Percentiles rank a stretch among this genome's conserved stretches.
These are phyloP conservation scores for Abrus pulchellus DNA, from an alignment of 306 rosid species.

Conservation along the genomic window DNA sequence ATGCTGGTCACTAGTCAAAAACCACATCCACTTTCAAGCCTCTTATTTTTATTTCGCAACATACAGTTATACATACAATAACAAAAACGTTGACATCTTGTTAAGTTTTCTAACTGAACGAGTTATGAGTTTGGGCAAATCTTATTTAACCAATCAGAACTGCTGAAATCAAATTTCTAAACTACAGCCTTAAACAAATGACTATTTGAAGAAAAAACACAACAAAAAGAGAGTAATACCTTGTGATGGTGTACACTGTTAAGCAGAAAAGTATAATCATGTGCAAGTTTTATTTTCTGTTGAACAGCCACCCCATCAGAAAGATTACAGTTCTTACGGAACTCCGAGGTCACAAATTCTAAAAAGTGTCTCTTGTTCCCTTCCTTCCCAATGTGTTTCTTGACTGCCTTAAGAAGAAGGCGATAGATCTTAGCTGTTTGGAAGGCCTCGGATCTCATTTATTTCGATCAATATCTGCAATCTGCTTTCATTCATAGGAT, in stretches of 20 bases:
- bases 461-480: constrained; percentile 38
- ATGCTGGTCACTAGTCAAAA: constrained; percentile 8
- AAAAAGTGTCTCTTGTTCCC: constrained; percentile 69
- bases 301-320: constrained; percentile 62
- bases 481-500: constrained; percentile 50
- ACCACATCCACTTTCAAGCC: constrained; percentile 12
- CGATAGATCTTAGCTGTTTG: constrained; percentile 77
- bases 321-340: constrained; percentile 56
- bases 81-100: constrained; percentile 35
- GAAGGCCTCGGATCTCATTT: constrained; percentile 70
- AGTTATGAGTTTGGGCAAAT: not conserved
- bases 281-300: constrained; percentile 81
- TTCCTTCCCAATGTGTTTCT: constrained; percentile 75
- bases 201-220: constrained; percentile 2
- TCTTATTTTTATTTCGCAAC: constrained; percentile 23
- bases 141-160: constrained; percentile 29
- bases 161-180: constrained; percentile 5
- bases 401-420: constrained; percentile 77
- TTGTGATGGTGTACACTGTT: constrained; percentile 88
- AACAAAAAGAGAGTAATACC: constrained; percentile 56
- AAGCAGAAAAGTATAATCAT: constrained; percentile 73
- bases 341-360: constrained; percentile 70
- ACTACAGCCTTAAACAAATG: not conserved
- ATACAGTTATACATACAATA: not conserved
- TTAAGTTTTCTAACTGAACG: constrained; percentile 5